Base-by-base conservation (phyloP, 345 rosid species). In the Eucalyptus guilfoylei region DNA sequence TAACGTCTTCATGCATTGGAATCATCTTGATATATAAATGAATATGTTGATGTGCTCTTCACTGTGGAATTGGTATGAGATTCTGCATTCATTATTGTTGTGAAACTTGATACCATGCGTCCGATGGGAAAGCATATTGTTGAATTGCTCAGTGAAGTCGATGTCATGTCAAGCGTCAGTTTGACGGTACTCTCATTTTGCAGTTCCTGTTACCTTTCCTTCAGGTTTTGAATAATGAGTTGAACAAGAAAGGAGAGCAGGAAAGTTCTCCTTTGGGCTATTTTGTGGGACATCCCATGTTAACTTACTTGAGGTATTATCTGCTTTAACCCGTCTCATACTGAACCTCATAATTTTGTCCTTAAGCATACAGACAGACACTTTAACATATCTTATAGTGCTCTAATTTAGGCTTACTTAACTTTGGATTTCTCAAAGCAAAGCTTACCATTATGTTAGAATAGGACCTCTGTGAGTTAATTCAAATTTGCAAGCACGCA, bases 361-460 rank as follows among this genome's bases (percentile, higher is more conserved):
- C 24, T 52, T 52, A 52, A 19, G 9, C 55, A 52, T 52, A 52
- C 11, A 19, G 1, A 52, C 11, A 52, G 5, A 52, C 2, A 52
- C 26, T 3, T 52, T 52, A 52, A 52, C 58, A 0, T 52, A 52
- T 52, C 24, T 52, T 52, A 19, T 52, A 52, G 58, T 8, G 26
- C 58, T 21, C 58, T 52, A 19, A 4, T 52, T 1, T 52, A 4
- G 2, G 2, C 55, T 52, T 0, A 1, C 58, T 52, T 52, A 1
- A 52, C 58, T 52, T 52, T 52, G 5, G 58, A 52, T 52, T 52
- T 52, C 26, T 52, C 58, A 52, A 52, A 52, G 58, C 26, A 52
- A 52, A 52, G 1, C 58, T 52, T 52, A 26, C 26, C 58, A 52
- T 52, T 19, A 52, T 52, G 58, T 52, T 2, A 52, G 0, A 52